These are phyloP conservation scores for Geotrichum restrictum DNA, from an alignment of 1,139 yeast genomes.

Conservation along the genomic window DNA sequence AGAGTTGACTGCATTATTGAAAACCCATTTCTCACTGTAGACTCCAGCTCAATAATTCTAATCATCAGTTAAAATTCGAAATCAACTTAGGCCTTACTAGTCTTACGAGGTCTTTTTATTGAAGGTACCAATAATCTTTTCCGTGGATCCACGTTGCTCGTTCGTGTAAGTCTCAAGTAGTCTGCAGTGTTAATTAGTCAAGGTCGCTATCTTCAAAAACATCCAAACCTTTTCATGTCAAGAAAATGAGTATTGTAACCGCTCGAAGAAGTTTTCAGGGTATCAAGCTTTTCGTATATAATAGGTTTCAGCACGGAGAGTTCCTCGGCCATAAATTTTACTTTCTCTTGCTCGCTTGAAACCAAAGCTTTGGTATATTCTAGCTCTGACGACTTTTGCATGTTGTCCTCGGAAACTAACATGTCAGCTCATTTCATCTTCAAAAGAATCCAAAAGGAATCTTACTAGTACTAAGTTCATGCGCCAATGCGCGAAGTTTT, in stretches of 20 bases:
- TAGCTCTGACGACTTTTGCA: slow-evolving; percentile 6
- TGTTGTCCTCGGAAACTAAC: slow-evolving; percentile 7
- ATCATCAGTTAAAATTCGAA: neutral
- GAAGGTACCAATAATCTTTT: neutral
- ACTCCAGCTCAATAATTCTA: neutral
- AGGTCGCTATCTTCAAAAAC: neutral
- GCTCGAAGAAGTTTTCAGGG: neutral
- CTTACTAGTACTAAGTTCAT: slow-evolving; percentile 8
- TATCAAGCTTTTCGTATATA: slow-evolving; percentile 2
- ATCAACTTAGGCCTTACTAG: neutral
- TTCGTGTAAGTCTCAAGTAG: neutral
- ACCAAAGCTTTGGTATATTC: neutral
- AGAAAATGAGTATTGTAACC: neutral
- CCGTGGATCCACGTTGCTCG: neutral
- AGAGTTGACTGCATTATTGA: neutral
- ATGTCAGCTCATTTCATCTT: neutral
- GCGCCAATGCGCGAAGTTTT: slow-evolving; percentile 4
- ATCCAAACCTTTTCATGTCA: slow-evolving; percentile 9
- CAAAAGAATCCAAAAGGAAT: neutral
- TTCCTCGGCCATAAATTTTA: slow-evolving; percentile 4
- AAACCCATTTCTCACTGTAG: neutral
- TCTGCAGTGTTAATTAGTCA: slow-evolving; percentile 5
- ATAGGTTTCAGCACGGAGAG: slow-evolving; percentile 11
- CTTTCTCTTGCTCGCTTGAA: slow-evolving; percentile 9
- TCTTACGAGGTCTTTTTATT: neutral